Base-by-base conservation (phyloP, 768 basidiomycete species). In the Boletus edulis region DNA sequence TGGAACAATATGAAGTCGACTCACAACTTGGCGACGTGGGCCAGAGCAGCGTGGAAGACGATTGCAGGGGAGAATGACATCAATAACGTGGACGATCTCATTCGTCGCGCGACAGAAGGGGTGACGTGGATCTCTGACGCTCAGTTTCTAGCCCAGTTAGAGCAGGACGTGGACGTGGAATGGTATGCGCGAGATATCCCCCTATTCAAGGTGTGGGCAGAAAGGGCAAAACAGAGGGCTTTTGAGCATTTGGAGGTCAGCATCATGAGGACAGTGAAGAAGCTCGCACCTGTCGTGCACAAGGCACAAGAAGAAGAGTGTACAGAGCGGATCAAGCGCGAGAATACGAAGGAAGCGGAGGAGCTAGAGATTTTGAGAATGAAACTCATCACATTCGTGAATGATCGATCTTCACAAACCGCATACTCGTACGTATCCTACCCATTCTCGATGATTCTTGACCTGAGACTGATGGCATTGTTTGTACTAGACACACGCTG, bases 341-440 rank as follows among this genome's bases (percentile, higher is more conserved):
- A 60, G 7, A 13, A 37, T 0, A 12, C 55, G 24, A n/a, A 27
- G 12, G 5, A 8, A 0, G 62, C 55, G 17, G 46, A 56, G 42
- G 57, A 68, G 1, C 51, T 27, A 5, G 9, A 39, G 1, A 47
- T 34, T 14, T 10, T 66, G n/a, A 66, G 67, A 32, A 13, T 45
- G 12, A 12, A 49, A 4, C 24, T 70, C 12, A 68, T 68, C 46
- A 40, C 39, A 14, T 41, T 53, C 4, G 11, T 70, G 11, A 69
- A 69, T 18, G 9, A 10, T 1, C 11, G 41, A 13, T 67, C 69
- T 10, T 15, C 50, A 11, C 46, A 29, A 3, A 38, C 11, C 3
- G 0, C 27, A 14, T 12, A 6, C 18, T 13, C n/a, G 49, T n/a
- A 39, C 35, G 48, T 49, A n/a, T 49, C 12, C 7, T 15, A 29